Evolutionary conservation across 2,329 filamentous ascomycete species (phyloP), one percentile per base, ranked within the genome.

Genomic region (Cadophora gregata): DNA sequence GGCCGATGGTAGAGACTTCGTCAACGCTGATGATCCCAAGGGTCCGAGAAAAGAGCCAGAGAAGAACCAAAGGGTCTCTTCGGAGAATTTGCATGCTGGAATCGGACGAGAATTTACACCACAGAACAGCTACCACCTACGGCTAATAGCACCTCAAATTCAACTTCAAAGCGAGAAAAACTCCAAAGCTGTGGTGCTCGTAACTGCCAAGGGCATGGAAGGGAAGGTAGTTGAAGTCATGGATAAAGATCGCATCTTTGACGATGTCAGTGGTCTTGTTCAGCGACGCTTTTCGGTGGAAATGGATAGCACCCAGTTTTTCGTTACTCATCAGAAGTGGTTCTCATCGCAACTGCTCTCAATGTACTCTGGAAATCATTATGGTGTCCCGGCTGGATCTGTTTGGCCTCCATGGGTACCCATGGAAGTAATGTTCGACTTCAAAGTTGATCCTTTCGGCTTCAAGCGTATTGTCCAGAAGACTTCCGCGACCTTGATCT

Each of bases 151-250:
- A 6, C 96, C 96, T 16, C 96, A 99, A 78, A 97, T 99, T 67
- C 96, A 99, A 78, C 85, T 99, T 53, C 95, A 99, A 77, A 98
- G 96, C 77, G 96, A 99, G 76, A 98, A 97, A 84, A 98, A 99
- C 78, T 91, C 90, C 69, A 97, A 97, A 78, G 92, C 97, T 66
- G 96, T 96, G n/a, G 91, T 97, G 5, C 84, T 99, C n/a, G 90
- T 98, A 56, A 96, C 95, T 3, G 93, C 94, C 31, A 98, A 98
- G 79, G 93, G 94, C 62, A 99, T 99, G 93, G 94, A 98, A 78
- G 87, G 98, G 65, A 98, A 98, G 81, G 92, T 99, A 12, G 88
- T 99, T 24, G 95, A 97, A 71, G 95, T 99, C 74, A 97, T 98
- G 91, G 96, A 99, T 80, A 97, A 97, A 79, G 90, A 93, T 74